These are phyloP conservation scores for Wickerhamiella slavikovae DNA, from an alignment of 805 yeast species.

Conservation along the genomic window DNA sequence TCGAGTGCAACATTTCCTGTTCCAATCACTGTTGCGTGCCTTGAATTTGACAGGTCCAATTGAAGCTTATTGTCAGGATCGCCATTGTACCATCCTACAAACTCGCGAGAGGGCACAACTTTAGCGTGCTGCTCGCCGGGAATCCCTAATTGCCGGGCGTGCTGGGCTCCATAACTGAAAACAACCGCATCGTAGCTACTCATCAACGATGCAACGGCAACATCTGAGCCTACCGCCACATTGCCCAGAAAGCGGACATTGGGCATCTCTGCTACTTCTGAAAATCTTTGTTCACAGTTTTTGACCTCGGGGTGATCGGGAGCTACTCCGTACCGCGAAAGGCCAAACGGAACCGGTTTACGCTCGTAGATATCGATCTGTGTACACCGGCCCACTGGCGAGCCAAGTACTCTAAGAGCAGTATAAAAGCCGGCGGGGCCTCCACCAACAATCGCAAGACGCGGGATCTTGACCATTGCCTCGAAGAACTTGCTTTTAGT, in stretches of 20 bases:
- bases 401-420: conserved; percentile 46
- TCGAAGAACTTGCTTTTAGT: background rate
- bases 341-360: conserved; percentile 78
- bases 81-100: conserved; percentile 95
- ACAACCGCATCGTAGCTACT: conserved; percentile 51
- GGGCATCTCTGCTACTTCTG: conserved; percentile 23
- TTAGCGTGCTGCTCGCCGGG: conserved; percentile 41
- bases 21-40: conserved; percentile 71
- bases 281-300: conserved; percentile 44
- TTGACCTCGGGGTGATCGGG: conserved; percentile 98
- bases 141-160: conserved; percentile 31
- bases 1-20: conserved; percentile 95
- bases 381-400: conserved; percentile 21
- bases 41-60: too few relatives aligned
- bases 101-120: conserved; percentile 59
- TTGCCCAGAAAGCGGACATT: conserved; percentile 50
- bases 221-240: conserved; percentile 41
- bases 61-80: conserved; percentile 47
- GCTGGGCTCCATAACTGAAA: conserved; percentile 60
- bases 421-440: conserved; percentile 97
- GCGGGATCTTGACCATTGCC: background rate
- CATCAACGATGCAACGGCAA: conserved; percentile 29
- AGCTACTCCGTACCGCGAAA: conserved; percentile 90
- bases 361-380: conserved; percentile 63
- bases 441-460: conserved; percentile 61